Evolutionary conservation across 176 grass and related monocot genomes (phyloP).

Genomic region (Eragrostis curvula): DNA sequence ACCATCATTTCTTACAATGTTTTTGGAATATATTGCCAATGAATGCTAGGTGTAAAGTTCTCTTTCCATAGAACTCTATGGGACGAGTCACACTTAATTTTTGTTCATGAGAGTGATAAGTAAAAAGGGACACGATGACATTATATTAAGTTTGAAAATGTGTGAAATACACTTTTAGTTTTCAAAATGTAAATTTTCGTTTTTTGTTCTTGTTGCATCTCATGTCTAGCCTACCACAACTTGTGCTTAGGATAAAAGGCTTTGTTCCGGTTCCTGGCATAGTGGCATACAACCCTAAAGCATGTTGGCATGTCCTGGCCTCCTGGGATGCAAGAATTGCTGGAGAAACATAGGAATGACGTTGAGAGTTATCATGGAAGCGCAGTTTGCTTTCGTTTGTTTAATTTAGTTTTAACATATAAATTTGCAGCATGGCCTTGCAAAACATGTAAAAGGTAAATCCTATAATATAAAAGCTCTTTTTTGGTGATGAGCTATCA

Average conservation of each 20-base stretch:
- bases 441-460: not conserved
- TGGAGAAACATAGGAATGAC: not conserved
- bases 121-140: conserved; percentile 5
- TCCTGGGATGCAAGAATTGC: conserved; percentile 9
- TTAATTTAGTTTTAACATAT: not conserved
- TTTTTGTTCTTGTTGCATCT: not conserved
- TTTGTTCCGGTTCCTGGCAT: not conserved
- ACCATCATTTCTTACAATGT: conserved; percentile 9
- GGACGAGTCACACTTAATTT: not conserved
- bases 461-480: too few species aligned
- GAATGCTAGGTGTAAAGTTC: conserved; percentile 5
- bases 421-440: too few species aligned
- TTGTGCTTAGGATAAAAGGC: not conserved
- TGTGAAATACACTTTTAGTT: not conserved
- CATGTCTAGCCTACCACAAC: not conserved
- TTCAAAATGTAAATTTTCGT: not conserved
- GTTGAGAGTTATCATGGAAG: not conserved
- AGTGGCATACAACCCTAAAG: not conserved
- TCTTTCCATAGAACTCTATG: not conserved
- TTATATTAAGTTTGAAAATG: not conserved
- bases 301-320: not conserved
- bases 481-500: not conserved
- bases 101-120: conserved; percentile 2
- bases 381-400: not conserved
- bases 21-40: not conserved